These are phyloP conservation scores for Suhomyces yuchorum DNA, from an alignment of 1,139 yeast genomes.

Conservation along the genomic window DNA sequence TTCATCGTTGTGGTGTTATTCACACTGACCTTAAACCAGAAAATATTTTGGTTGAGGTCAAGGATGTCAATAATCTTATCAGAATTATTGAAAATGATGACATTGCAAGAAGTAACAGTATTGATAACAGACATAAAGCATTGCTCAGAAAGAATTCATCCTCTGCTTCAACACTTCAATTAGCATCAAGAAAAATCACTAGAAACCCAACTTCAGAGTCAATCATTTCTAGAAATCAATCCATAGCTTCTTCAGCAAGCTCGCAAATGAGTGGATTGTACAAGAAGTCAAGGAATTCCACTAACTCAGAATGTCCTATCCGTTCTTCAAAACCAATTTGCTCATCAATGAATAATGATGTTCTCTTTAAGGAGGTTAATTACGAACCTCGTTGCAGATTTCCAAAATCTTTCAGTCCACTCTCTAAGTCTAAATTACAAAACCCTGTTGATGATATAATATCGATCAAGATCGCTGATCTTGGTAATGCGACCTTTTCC, in stretches of 20 bases:
- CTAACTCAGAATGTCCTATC: constrained; percentile 28
- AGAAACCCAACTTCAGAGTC: constrained; percentile 10
- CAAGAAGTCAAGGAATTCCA: constrained; percentile 29
- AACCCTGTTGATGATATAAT: constrained; percentile 11
- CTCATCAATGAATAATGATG: constrained; percentile 24
- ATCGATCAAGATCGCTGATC: constrained; percentile 70
- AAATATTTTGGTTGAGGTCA: constrained; percentile 78
- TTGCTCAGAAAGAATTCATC: constrained; percentile 5
- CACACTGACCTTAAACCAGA: constrained; percentile 93
- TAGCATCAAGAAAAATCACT: constrained; percentile 1
- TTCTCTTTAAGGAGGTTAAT: constrained; percentile 23
- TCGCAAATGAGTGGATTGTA: constrained; percentile 18
- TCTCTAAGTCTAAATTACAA: not conserved
- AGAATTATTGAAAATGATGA: constrained; percentile 57
- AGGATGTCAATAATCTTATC: constrained; percentile 73
- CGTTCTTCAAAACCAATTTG: constrained; percentile 35
- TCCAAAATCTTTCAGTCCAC: constrained; percentile 6
- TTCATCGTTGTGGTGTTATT: constrained; percentile 87
- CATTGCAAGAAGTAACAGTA: constrained; percentile 14
- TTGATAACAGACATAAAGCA: constrained; percentile 6
- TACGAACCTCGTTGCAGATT: constrained; percentile 8
- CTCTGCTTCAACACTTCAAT: constrained; percentile 1
- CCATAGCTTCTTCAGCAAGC: constrained; percentile 10
- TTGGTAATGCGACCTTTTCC: constrained; percentile 83
- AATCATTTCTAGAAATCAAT: constrained; percentile 9